Evolutionary conservation across 1,139 yeast genomes (phyloP).

Genomic region (Yamadazyma diospyri): DNA sequence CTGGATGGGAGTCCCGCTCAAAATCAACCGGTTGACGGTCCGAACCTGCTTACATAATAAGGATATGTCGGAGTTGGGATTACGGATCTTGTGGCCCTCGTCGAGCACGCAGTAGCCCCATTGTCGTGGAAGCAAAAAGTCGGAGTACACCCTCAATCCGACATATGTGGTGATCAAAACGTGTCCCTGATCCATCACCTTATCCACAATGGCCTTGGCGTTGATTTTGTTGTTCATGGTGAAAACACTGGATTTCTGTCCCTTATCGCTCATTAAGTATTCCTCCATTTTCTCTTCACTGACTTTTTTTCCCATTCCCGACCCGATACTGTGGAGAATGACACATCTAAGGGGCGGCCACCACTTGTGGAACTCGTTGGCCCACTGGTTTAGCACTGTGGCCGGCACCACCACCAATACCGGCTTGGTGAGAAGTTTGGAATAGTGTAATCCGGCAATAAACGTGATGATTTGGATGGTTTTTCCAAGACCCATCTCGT

Average conservation of each 20-base stretch:
- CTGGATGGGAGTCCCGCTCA: slow-evolving; percentile 96
- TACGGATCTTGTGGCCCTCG: slow-evolving; percentile 95
- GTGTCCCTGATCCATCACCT: slow-evolving; percentile 63
- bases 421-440: slow-evolving; percentile 71
- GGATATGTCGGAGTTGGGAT: slow-evolving; percentile 89
- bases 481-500: slow-evolving; percentile 97
- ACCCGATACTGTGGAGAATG: slow-evolving; percentile 87
- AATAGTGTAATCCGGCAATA: slow-evolving; percentile 84
- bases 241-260: not conserved
- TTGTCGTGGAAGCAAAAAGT: slow-evolving; percentile 57
- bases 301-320: slow-evolving; percentile 63
- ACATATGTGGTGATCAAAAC: slow-evolving; percentile 89
- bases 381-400: slow-evolving; percentile 95
- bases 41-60: slow-evolving; percentile 77
- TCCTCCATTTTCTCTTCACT: slow-evolving; percentile 52
- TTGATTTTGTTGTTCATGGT: slow-evolving; percentile 33
- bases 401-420: slow-evolving; percentile 92
- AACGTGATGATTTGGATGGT: slow-evolving; percentile 90
- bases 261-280: slow-evolving; percentile 28
- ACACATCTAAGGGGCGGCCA: slow-evolving; percentile 94
- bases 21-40: slow-evolving; percentile 77
- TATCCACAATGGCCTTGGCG: slow-evolving; percentile 46
- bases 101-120: slow-evolving; percentile 94
- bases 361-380: slow-evolving; percentile 92
- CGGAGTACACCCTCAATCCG: slow-evolving; percentile 77